A percentile compares a stretch with the other conserved stretches of the same genome.
These are phyloP conservation scores for Adansonia madagascariensis DNA, from an alignment of 441 rosid genomes.

Conservation along the genomic window DNA sequence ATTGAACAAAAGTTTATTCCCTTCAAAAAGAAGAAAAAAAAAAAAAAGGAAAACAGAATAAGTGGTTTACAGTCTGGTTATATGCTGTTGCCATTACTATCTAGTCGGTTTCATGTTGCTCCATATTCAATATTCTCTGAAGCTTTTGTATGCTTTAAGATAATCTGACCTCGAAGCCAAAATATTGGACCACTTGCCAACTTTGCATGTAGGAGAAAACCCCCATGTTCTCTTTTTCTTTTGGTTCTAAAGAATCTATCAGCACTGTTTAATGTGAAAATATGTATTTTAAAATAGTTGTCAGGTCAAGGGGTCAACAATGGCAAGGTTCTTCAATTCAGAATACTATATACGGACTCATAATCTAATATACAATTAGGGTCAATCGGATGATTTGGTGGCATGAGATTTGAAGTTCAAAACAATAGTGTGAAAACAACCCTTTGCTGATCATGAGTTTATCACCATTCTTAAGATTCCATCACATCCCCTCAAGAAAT, in stretches of 20 bases:
- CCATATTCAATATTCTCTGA: slow-evolving; percentile 12
- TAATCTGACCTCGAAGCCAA: neutral
- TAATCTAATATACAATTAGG: neutral
- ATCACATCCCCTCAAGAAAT: neutral
- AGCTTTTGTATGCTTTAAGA: slow-evolving; percentile 13
- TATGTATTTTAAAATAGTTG: neutral
- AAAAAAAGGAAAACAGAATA: neutral
- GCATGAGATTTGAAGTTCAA: neutral
- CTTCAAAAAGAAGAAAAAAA: neutral
- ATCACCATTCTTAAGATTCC: neutral
- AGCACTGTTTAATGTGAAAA: neutral
- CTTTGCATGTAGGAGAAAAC: neutral
- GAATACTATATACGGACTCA: neutral
- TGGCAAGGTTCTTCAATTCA: neutral
- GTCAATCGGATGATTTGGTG: neutral
- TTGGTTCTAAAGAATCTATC: slow-evolving; percentile 4
- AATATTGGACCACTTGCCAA: slow-evolving; percentile 10
- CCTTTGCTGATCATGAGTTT: neutral
- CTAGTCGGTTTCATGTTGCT: slow-evolving; percentile 28
- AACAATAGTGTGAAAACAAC: neutral
- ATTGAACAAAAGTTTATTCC: neutral
- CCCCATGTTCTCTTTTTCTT: neutral
- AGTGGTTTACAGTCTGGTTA: slow-evolving; percentile 21
- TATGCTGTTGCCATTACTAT: neutral
- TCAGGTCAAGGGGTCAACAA: neutral